Base-by-base conservation (phyloP, 2,329 filamentous ascomycete genomes). In the Sclerotiophoma versabilis region DNA sequence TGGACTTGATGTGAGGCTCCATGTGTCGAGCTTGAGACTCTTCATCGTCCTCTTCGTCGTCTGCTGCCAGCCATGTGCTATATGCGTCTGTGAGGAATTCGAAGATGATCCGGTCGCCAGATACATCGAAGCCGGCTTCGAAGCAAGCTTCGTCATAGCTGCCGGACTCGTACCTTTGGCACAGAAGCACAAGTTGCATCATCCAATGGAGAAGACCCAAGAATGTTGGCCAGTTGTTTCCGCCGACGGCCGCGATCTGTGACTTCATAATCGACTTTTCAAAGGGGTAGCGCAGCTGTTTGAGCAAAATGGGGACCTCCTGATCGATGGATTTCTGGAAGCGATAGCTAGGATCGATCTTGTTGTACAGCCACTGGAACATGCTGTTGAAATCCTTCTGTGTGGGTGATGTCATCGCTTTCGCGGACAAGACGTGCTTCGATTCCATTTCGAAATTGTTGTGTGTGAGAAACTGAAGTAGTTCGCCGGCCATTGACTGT, bases 371-470 rank as follows among this genome's bases (percentile, higher is more conserved):
- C 91, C 93, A 99, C 70, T 98, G 92, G 71, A 99, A 99, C 83
- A 99, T 96, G 76, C 86, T 89, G 70, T 96, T 95, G 79, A 99
- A 99, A 74, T 99, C 95, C 72, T 99, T 99, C 66, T 98, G 93
- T 0, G 93, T 99, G 0, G 95, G 96, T 36, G 91, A 96, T 68
- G 91, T 93, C 72, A 96, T 87, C 6, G 92, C 90, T 67, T 97
- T 97, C 60, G 90, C 89, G 0, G 91, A 91, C n/a, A 99, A 81
- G 1, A 87, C 89, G 74, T 98, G 91, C 77, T 96, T 97, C 88
- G 96, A 96, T 65, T 98, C 93, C 83, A 97, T 87, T 76, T 99
- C 95, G 69, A 98, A 99, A 71, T 97, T 96, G 75, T 97, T 89
- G 52, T 93, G 88, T 0, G 91, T 88, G 71, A 99, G 83, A 72